Base-by-base conservation (phyloP, 371 early-diverging fungal species). In the Mucor plumbeus region DNA sequence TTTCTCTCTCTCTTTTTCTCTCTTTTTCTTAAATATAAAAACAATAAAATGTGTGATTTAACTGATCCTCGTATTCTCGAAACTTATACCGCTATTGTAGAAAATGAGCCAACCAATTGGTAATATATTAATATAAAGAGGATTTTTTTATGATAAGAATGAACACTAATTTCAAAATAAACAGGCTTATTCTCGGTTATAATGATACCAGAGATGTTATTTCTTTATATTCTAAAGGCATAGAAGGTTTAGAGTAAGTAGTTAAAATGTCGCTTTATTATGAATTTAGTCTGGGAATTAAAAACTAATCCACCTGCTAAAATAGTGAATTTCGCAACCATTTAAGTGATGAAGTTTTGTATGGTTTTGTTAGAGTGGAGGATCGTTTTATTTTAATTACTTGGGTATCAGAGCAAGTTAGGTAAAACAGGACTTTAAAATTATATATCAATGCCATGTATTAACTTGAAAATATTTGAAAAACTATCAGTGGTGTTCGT, bases 181-280 rank as follows among this genome's bases (percentile, higher is more conserved):
- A 33, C 61, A 91, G 91, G 91, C 70, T 91, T 21, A 74, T 91
- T 60, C 83, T 90, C 43, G 91, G 91, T 21, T 91, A 91, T 74
- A 79, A 84, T 61, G 90, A 90, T 64, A 88, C 90, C 7, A 81
- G 90, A 64, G 91, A 91, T 68, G 88, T 88, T 66, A 86, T 91
- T 66, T 89, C 87, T 35, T 70, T 91, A 19, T 89, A 90, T 68
- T 69, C 75, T 40, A 82, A 85, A 62, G 91, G 91, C 43, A 68
- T 79, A 19, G 81, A 81, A 35, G 89, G 88, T 53, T 61, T 91
- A 56, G 81, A 79, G 72, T 82, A 79, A 41, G 44, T n/a, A n/a
- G n/a, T n/a, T n/a, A n/a, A n/a, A n/a, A n/a, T n/a, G n/a, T 8
- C 43, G 15, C 1, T 5, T 54, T 13, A 26, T 3, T 21, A 15